Evolutionary conservation across 768 basidiomycete species (phyloP), one percentile per base, ranked within the genome.

Genomic region (Rhizopogon vesiculosus): DNA sequence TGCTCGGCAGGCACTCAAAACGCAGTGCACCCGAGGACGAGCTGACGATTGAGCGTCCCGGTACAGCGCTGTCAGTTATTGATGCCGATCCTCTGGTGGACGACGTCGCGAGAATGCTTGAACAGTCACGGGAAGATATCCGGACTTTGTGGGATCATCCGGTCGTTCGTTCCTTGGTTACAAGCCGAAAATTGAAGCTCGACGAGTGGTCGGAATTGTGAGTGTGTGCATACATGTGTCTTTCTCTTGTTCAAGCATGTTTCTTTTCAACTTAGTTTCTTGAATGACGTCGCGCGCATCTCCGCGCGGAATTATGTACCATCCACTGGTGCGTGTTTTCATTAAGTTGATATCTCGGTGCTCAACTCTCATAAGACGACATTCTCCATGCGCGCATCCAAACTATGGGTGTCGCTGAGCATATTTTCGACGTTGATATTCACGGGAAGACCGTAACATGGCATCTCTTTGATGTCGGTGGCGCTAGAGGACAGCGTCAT

Each of bases 171-270:
- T 81, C 77, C 28, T 70, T 92, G 68, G 84, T 91, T 45, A 74
- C 74, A 19, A 84, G 80, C 63, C 78, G 90, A 55, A 83, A 84
- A 56, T 70, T 93, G 48, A 86, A 88, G 63, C 74, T 93, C 50
- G 90, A 93, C 60, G 91, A 93, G 68, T 91, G 90, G 86, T 84
- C 89, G 12, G 91, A 92, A 72, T 93, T 89, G 91, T 93, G 66
- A 69, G 91, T 77, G 31, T 42, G 12, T 19, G 65, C 62, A 60
- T 69, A 62, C 61, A 72, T 64, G 61, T 59, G 22, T 49, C 39
- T 13, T 45, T 48, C 28, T 9, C 35, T 46, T 54, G 51, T 53
- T 55, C 59, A 12, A 61, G 31, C 5, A 33, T 33, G 6, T 25
- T 25, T 25, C 25, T 7, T 35, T 56, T 45, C 31, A 43, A 15